These are phyloP conservation scores for Polytrichum commune DNA, from an alignment of 225 moss, liverwort and hornwort species.

Conservation along the genomic window DNA sequence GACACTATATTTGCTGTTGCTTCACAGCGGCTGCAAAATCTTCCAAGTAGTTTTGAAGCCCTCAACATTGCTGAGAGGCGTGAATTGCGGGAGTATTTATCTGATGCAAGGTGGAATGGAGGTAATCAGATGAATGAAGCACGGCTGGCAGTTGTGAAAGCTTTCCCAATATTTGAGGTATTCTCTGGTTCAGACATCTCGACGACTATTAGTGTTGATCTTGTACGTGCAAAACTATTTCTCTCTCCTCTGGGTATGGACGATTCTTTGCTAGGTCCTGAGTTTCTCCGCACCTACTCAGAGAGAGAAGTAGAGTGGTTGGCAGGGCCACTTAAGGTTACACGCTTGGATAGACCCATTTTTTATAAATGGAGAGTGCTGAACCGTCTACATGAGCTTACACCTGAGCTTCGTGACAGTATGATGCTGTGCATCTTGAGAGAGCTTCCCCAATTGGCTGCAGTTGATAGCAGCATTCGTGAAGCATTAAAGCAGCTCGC, in stretches of 20 bases:
- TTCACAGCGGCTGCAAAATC: slow-evolving; percentile 33
- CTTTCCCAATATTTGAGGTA: slow-evolving; percentile 82
- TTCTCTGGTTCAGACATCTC: slow-evolving; percentile 39
- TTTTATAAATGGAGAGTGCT: slow-evolving; percentile 88
- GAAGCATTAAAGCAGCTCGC: slow-evolving; percentile 84
- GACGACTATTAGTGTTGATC: slow-evolving; percentile 58
- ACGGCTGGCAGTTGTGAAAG: slow-evolving; percentile 50
- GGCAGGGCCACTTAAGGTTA: slow-evolving; percentile 66
- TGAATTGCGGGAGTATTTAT: slow-evolving; percentile 67
- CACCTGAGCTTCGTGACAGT: slow-evolving; percentile 55
- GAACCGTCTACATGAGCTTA: slow-evolving; percentile 71
- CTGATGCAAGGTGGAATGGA: slow-evolving; percentile 63
- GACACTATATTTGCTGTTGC: slow-evolving; percentile 53
- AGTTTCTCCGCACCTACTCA: slow-evolving; percentile 63
- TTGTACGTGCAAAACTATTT: slow-evolving; percentile 64
- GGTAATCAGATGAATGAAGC: slow-evolving; percentile 71
- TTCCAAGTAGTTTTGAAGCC: slow-evolving; percentile 45
- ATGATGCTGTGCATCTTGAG: slow-evolving; percentile 73
- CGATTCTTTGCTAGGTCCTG: slow-evolving; percentile 57
- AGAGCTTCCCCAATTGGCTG: slow-evolving; percentile 78
- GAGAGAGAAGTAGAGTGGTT: slow-evolving; percentile 78
- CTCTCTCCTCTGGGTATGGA: slow-evolving; percentile 71
- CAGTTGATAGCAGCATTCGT: slow-evolving; percentile 62
- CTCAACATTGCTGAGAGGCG: slow-evolving; percentile 54
- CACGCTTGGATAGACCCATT: slow-evolving; percentile 59